Percentiles rank a stretch among this genome's conserved stretches.
These are phyloP conservation scores for Ulota crispa DNA, from an alignment of 225 moss, liverwort and hornwort genomes.

Conservation along the genomic window DNA sequence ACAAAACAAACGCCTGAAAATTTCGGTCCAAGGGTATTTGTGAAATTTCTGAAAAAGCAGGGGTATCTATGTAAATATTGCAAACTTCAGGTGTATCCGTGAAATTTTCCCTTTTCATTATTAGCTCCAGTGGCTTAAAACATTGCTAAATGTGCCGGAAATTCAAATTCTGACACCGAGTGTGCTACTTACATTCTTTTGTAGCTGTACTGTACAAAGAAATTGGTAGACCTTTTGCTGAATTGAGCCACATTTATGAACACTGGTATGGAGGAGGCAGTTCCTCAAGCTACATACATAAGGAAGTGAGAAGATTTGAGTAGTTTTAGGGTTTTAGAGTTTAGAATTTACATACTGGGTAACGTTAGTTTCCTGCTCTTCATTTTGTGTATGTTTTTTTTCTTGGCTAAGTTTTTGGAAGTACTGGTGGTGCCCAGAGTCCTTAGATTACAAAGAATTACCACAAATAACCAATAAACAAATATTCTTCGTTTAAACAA, in stretches of 20 bases:
- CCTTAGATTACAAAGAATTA: not conserved
- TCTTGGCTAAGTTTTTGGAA: not conserved
- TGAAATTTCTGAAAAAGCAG: too few species aligned
- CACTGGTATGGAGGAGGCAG: not conserved
- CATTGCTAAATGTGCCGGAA: too few species aligned
- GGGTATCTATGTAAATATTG: too few species aligned
- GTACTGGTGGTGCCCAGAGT: not conserved
- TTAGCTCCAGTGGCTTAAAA: too few species aligned
- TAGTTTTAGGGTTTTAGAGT: not conserved
- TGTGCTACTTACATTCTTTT: too few species aligned
- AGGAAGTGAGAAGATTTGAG: not conserved
- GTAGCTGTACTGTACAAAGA: too few species aligned
- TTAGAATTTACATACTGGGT: not conserved
- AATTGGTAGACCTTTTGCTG: too few species aligned
- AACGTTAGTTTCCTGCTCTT: not conserved
- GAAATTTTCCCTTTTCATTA: too few species aligned
- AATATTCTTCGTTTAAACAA: not conserved
- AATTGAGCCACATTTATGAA: not conserved
- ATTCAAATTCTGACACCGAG: too few species aligned
- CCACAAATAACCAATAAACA: not conserved
- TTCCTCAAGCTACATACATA: not conserved
- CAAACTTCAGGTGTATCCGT: too few species aligned
- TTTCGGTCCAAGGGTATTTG: too few species aligned
- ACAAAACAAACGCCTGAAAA: too few species aligned
- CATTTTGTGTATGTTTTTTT: not conserved